Conservation (phyloP, 768 basidiomycete species). For the Mycena olivaceomarginata region DNA sequence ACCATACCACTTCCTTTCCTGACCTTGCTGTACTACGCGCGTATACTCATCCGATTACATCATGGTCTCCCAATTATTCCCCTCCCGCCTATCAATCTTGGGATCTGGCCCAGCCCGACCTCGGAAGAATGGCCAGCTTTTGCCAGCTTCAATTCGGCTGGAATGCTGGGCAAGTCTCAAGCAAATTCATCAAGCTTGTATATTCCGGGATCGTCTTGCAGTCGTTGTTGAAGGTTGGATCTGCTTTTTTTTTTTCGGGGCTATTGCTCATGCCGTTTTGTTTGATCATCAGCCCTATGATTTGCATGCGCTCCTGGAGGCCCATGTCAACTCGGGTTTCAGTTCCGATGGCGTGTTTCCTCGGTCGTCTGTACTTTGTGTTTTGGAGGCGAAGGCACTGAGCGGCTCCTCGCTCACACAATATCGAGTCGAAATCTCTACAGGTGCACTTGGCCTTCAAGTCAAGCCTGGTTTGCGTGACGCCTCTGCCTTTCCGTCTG, state of each 20-base stretch:
- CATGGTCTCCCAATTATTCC: background rate
- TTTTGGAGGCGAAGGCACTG: background rate
- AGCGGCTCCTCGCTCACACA: too few relatives aligned
- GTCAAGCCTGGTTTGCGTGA: too few relatives aligned
- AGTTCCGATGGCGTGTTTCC: background rate
- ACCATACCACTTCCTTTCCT: background rate
- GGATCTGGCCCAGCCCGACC: background rate
- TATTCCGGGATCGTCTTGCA: slow-evolving; percentile 8
- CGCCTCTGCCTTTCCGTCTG: too few relatives aligned
- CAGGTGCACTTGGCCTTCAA: too few relatives aligned
- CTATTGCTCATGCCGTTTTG: background rate
- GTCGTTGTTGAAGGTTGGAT: slow-evolving; percentile 1
- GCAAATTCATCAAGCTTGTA: slow-evolving; percentile 5
- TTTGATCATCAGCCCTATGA: slow-evolving; percentile 1
- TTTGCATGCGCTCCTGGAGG: background rate
- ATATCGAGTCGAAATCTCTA: too few relatives aligned
- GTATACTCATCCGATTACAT: slow-evolving; percentile 19
- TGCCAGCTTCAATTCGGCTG: slow-evolving; percentile 16
- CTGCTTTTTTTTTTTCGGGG: background rate
- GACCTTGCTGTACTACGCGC: background rate
- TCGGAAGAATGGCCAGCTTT: background rate
- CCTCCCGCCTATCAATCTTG: background rate
- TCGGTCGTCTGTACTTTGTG: background rate
- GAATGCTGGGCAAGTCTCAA: background rate
- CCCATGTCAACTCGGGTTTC: slow-evolving; percentile 5